phyloP scores from a whole-genome alignment of 1,284 basidiomycete species.

The Puccinia hordei region DNA sequence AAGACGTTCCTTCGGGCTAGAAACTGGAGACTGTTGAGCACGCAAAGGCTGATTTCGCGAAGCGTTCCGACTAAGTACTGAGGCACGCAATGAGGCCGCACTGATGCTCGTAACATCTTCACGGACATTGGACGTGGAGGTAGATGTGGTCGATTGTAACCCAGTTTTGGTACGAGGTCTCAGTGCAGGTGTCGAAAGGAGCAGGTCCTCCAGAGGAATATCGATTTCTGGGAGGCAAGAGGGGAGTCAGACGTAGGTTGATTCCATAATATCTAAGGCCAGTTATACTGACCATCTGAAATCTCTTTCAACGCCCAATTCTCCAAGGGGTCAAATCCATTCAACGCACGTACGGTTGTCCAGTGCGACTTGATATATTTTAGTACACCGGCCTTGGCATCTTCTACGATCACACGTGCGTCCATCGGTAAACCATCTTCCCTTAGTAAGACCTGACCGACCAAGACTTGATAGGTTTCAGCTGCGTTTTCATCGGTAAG shows the following conservation, averaged over 20 bases:
- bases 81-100: slow-evolving; percentile 42
- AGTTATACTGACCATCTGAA: slow-evolving; percentile 68
- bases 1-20: slow-evolving; percentile 12
- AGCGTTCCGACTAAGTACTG: slow-evolving; percentile 44
- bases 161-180: slow-evolving; percentile 34
- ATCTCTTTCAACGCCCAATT: slow-evolving; percentile 86
- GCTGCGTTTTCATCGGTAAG: slow-evolving; percentile 54
- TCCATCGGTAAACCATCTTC: slow-evolving; percentile 56
- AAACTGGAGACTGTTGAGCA: slow-evolving; percentile 9
- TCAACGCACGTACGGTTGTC: slow-evolving; percentile 73
- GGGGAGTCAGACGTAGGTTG: no score
- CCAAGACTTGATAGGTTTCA: slow-evolving; percentile 59
- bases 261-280: no score
- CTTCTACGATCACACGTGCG: slow-evolving; percentile 65
- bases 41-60: slow-evolving; percentile 21
- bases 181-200: slow-evolving; percentile 57
- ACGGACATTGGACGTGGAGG: background rate
- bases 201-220: slow-evolving; percentile 72
- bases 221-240: slow-evolving; percentile 69
- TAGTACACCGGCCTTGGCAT: slow-evolving; percentile 68
- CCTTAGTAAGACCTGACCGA: slow-evolving; percentile 55
- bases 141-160: slow-evolving; percentile 5
- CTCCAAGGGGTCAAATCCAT: slow-evolving; percentile 78
- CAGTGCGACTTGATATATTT: slow-evolving; percentile 65
- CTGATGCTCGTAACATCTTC: slow-evolving; percentile 24